Base-by-base conservation (phyloP, 768 basidiomycete genomes). In the Hemileccinum impolitum region DNA sequence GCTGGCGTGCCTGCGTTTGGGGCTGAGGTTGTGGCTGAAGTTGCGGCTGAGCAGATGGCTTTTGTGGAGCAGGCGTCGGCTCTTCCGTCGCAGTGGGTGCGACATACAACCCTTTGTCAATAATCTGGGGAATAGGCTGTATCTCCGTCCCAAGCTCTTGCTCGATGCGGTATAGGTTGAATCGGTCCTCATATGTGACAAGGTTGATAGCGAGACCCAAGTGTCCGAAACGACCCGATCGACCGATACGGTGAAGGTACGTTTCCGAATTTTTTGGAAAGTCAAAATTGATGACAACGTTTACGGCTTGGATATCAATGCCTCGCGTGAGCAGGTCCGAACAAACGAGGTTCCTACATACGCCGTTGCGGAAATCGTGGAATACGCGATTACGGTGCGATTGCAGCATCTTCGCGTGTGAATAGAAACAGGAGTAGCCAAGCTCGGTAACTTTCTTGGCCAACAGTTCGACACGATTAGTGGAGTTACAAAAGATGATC, bases 401-500 rank as follows among this genome's bases (percentile, higher is more conserved):
- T 73, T 99, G 95, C 13, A 97, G 84, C 95, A 99, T 99, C 75
- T 94, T 95, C 45, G 95, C 95, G 69, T 99, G 95, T 43, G 95
- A 98, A 78, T 96, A 99, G 84, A 99, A 99, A 77, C 95, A 99
- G 38, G 95, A 99, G 69, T 98, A 99, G 56, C 95, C 95, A 45
- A 97, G 86, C 64, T 99, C 96, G 12, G 95, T 99, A 60, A 99
- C 93, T 75, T 99, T 99, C 76, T 98, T 97, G 53, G 95, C 95
- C 60, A 99, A 81, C 41, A 99, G 87, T 73, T 99, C 95, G 74
- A 99, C 95, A 50, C 95, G 93, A 77, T 97, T 96, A 63, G 95
- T 99, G 56, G 95, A 97, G 78, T 99, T 99, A 75, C 95, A 99
- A 74, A 99, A 99, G 67, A 99, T 99, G 73, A 99, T 98, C 51